Evolutionary conservation across 345 rosid genomes (phyloP).

Genomic region (Salix dunnii): DNA sequence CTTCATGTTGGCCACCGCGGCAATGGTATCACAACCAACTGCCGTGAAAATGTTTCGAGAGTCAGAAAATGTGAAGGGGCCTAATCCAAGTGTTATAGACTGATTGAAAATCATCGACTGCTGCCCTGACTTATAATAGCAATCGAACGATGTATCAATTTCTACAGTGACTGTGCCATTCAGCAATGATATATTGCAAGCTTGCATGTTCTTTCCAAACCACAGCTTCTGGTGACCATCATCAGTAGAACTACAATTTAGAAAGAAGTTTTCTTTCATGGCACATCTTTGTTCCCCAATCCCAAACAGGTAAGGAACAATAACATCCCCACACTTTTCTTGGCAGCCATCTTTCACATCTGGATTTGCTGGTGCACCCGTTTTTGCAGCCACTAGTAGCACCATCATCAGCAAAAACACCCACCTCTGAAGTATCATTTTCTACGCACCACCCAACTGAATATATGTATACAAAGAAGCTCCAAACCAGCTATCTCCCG

Average conservation of each 20-base stretch:
- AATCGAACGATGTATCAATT: background rate
- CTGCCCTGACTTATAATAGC: background rate
- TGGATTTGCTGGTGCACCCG: background rate
- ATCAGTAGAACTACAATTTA: background rate
- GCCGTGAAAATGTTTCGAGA: conserved; percentile 23
- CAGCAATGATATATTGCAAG: background rate
- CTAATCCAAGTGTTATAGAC: background rate
- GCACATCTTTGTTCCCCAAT: conserved; percentile 7
- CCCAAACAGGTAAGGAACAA: conserved; percentile 32
- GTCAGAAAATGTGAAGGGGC: conserved; percentile 16
- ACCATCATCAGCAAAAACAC: background rate
- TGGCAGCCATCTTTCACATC: background rate
- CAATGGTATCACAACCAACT: conserved; percentile 21
- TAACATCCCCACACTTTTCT: conserved; percentile 20
- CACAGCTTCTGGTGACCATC: background rate
- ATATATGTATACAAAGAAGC: background rate
- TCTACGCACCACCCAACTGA: background rate
- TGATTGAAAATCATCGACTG: rapidly evolving
- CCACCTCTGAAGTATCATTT: background rate
- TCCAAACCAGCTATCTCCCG: background rate
- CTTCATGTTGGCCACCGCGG: background rate
- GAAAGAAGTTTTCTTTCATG: background rate
- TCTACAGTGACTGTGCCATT: conserved; percentile 4
- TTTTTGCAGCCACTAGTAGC: background rate
- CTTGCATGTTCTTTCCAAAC: background rate